phyloP scores from a whole-genome alignment of 2,329 filamentous ascomycete genomes.

The Beauveria sp. region DNA sequence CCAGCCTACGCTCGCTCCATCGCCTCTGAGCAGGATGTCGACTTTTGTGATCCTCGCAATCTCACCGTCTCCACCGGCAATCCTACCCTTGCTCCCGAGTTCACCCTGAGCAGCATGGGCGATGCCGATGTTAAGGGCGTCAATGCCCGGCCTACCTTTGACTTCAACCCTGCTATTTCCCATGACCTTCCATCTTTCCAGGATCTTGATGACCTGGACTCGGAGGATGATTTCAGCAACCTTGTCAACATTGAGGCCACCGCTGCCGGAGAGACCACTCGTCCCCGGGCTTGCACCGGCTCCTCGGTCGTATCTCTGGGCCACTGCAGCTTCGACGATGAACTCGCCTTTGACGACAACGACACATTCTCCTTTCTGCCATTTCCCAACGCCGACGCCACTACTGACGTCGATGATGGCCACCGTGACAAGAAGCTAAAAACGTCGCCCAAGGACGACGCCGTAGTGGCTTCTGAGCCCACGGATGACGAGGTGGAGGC shows the following conservation, averaged over 20 bases:
- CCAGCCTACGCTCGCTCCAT: slow-evolving; percentile 61
- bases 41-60: slow-evolving; percentile 88
- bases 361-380: slow-evolving; percentile 52
- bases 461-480: slow-evolving; percentile 29
- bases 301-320: slow-evolving; percentile 61
- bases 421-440: slow-evolving; percentile 52
- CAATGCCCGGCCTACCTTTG: slow-evolving; percentile 39
- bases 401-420: slow-evolving; percentile 32
- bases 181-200: slow-evolving; percentile 68
- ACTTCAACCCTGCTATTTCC: slow-evolving; percentile 38
- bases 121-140: slow-evolving; percentile 52
- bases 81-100: slow-evolving; percentile 48
- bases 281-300: slow-evolving; percentile 60
- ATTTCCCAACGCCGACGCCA: slow-evolving; percentile 51
- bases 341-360: slow-evolving; percentile 69
- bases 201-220: slow-evolving; percentile 82
- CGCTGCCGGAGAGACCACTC: slow-evolving; percentile 54
- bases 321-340: slow-evolving; percentile 69
- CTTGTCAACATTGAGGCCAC: slow-evolving; percentile 56
- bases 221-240: slow-evolving; percentile 77
- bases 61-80: slow-evolving; percentile 60
- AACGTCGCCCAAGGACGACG: slow-evolving; percentile 38
- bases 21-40: slow-evolving; percentile 62
- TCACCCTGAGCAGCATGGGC: slow-evolving; percentile 56
- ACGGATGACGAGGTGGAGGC: slow-evolving; percentile 28